These are phyloP conservation scores for Brettanomyces sp. DNA, from an alignment of 805 yeast species.

Conservation along the genomic window DNA sequence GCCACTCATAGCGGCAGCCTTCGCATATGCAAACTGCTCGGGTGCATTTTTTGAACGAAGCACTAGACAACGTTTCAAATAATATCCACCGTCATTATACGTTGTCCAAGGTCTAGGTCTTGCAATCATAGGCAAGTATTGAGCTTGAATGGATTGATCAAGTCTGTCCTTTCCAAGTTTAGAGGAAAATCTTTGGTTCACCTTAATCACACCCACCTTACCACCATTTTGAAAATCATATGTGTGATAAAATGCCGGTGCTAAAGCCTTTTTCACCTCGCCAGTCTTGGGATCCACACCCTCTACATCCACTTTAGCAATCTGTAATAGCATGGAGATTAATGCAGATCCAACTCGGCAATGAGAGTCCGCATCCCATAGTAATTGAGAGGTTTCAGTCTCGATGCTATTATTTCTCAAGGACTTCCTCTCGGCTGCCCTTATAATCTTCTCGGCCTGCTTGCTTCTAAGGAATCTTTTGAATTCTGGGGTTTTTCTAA, in stretches of 20 bases:
- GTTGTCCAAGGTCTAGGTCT: conserved; percentile 84
- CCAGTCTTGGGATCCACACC: conserved; percentile 80
- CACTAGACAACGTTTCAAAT: conserved; percentile 50
- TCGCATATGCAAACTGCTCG: conserved; percentile 82
- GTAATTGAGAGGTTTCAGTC: conserved; percentile 7
- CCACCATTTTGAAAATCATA: conserved; percentile 75
- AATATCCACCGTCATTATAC: conserved; percentile 79
- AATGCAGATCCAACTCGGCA: conserved; percentile 79
- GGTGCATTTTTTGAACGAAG: conserved; percentile 78
- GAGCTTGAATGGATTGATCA: conserved; percentile 63
- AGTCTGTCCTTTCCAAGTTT: conserved; percentile 59
- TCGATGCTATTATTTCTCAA: conserved; percentile 5
- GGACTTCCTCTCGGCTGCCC: conserved; percentile 16
- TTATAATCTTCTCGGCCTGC: conserved; percentile 19
- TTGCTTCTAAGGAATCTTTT: conserved; percentile 28
- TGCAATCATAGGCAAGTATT: conserved; percentile 83
- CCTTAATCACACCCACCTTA: conserved; percentile 69
- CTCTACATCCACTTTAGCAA: conserved; percentile 70
- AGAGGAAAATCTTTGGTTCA: conserved; percentile 60
- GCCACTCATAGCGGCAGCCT: conserved; percentile 69
- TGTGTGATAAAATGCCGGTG: conserved; percentile 86
- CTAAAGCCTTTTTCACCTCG: conserved; percentile 52
- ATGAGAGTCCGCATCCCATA: conserved; percentile 24
- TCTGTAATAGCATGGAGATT: conserved; percentile 64
- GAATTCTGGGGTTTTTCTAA: conserved; percentile 36